Base-by-base conservation (phyloP, 768 basidiomycete genomes). In the Amanita molliuscula region DNA sequence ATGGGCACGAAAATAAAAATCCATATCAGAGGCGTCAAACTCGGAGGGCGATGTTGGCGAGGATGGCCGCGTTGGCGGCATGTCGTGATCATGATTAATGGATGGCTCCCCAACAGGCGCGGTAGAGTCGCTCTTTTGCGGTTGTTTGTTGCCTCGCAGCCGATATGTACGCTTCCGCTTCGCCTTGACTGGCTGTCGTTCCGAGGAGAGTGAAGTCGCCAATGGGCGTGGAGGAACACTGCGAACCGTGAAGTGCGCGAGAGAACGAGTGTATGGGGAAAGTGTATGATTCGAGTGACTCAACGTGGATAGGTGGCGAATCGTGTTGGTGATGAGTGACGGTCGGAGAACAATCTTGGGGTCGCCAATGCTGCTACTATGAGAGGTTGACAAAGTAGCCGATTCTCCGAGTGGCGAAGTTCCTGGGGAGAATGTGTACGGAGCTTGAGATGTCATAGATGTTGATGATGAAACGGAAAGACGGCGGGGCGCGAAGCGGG, bases 271-370 rank as follows among this genome's bases (percentile, higher is more conserved):
- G 64, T 95, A 97, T 0, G 94, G 95, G 0, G 88, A 91, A 3
- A 99, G 70, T 0, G 95, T 99, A 60, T 96, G 95, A 59, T 96
- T 91, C 1, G 91, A 92, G 56, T 84, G 76, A 16, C 81, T 83
- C 41, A 99, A 78, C 3, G 87, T 88, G 15, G 89, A 84, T 8
- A 98, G 70, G 54, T 95, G 89, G 49, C 86, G 88, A 18, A 95
- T 74, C 4, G 84, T 81, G 55, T 83, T 82, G 66, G 81, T 83
- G 67, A 80, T 68, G n/a, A 76, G 62, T 0, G 75, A 67, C 0
- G 85, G 83, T 11, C 79, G 77, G 44, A 88, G 74, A 15, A 81
- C 63, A 55, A 84, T 82, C 53, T 77, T 77, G 18, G 78, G 75
- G 37, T 73, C 69, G 35, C 37, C 38, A 16, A 66, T 62, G 25